phyloP scores from a whole-genome alignment of 306 rosid species.

The Sindora glabra region DNA sequence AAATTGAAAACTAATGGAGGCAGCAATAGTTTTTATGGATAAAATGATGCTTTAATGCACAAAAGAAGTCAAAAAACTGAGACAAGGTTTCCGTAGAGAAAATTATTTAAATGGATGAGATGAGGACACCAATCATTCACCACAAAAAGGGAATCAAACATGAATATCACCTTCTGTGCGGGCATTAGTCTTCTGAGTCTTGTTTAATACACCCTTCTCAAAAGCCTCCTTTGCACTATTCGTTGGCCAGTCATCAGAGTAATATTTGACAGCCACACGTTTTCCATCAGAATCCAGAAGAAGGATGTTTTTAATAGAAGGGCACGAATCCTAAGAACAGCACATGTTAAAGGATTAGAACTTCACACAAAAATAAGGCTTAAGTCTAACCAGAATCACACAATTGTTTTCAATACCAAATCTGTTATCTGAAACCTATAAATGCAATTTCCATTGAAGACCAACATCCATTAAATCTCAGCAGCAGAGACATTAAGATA shows the following conservation, averaged over 20 bases:
- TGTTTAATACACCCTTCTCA: conserved; percentile 77
- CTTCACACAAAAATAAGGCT: too few species aligned
- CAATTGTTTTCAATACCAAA: too few species aligned
- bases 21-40: not conserved
- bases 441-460: too few species aligned
- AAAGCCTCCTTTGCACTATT: conserved; percentile 74
- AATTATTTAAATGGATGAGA: not conserved
- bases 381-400: too few species aligned
- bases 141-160: not conserved
- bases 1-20: not conserved
- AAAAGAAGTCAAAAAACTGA: not conserved
- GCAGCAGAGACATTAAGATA: too few species aligned
- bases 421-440: too few species aligned
- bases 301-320: conserved; percentile 77
- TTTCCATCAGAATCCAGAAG: conserved; percentile 93
- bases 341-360: conserved; percentile 5
- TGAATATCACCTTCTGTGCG: conserved; percentile 88
- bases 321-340: conserved; percentile 65
- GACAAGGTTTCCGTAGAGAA: not conserved
- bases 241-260: conserved; percentile 89
- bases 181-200: conserved; percentile 96
- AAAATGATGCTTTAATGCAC: not conserved
- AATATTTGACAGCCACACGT: conserved; percentile 94
- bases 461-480: too few species aligned
- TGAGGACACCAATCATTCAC: not conserved